A percentile compares a stretch with the other conserved stretches of the same genome.
Conservation (phyloP, 805 yeast species). For the Peterozyma toletana region DNA sequence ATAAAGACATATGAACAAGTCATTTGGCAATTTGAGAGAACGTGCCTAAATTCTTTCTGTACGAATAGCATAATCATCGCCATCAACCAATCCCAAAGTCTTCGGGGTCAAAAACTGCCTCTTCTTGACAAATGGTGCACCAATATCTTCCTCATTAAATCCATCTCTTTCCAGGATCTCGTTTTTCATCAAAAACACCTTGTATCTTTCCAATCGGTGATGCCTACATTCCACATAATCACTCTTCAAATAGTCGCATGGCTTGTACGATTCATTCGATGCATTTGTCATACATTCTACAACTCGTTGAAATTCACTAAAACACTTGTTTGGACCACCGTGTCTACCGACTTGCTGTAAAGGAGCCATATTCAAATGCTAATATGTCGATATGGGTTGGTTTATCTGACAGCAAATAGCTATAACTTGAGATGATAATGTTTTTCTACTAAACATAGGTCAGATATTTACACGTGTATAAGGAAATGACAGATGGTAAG, state of each 20-base stretch:
- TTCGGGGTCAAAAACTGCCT: conserved; percentile 30
- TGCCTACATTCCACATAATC: conserved; percentile 31
- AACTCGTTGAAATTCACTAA: conserved; percentile 28
- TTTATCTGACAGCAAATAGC: too few species aligned
- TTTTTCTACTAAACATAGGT: too few species aligned
- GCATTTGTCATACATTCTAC: conserved; percentile 29
- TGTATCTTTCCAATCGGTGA: conserved; percentile 27
- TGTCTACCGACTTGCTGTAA: conserved; percentile 14
- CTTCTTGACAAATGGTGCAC: conserved; percentile 31
- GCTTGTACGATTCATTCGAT: conserved; percentile 20
- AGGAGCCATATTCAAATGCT: conserved; percentile 10
- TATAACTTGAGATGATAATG: too few species aligned
- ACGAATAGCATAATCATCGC: conserved; percentile 17
- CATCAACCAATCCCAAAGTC: conserved; percentile 27
- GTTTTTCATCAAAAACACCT: conserved; percentile 24
- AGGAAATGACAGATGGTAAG: too few species aligned
- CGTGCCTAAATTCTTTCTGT: not conserved
- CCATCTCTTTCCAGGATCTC: conserved; percentile 20
- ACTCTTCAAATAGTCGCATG: conserved; percentile 22
- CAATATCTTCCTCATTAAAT: conserved; percentile 19
- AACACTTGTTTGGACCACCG: conserved; percentile 31
- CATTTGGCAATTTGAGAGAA: not conserved
- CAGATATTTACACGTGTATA: too few species aligned
- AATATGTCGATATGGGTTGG: too few species aligned
- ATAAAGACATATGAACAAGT: too few species aligned